A percentile compares a stretch with the other conserved stretches of the same genome.
Conservation (phyloP, 495 filamentous ascomycete species). For the Penicillium dipodomyicola region DNA sequence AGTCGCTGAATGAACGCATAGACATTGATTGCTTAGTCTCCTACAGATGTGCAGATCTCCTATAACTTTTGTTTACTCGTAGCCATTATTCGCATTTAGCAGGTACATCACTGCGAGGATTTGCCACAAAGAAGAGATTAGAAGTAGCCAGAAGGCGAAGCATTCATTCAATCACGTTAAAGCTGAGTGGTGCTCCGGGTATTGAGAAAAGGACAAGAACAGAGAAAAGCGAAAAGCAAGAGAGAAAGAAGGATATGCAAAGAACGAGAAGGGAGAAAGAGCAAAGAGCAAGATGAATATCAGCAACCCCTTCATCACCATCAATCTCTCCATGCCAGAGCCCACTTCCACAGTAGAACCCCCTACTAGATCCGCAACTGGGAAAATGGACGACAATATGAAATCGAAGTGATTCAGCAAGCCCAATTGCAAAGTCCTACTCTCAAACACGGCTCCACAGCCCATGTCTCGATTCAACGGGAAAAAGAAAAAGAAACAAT, state of each 20-base stretch:
- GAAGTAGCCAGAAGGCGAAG: neutral
- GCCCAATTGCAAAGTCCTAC: constrained; percentile 2
- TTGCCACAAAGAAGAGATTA: neutral
- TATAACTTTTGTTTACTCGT: neutral
- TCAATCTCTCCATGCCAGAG: neutral
- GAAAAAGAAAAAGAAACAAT: constrained; percentile 8
- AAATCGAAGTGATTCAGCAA: neutral
- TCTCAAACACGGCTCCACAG: neutral
- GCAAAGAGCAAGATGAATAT: neutral
- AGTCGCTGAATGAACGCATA: neutral
- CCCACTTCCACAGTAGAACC: neutral
- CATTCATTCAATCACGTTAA: constrained; percentile 1
- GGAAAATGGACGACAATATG: neutral
- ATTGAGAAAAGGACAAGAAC: constrained; percentile 3
- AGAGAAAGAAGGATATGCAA: neutral
- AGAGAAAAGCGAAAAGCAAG: neutral
- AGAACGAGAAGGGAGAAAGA: neutral
- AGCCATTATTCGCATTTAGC: neutral
- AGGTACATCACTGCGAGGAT: too few relatives aligned
- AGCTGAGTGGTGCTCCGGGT: constrained; percentile 1
- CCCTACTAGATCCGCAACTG: neutral
- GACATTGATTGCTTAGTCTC: neutral
- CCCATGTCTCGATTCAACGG: constrained; percentile 1
- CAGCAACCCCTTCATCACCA: neutral
- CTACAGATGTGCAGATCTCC: neutral